phyloP scores from a whole-genome alignment of 768 basidiomycete species.

The Amanita thiersii region DNA sequence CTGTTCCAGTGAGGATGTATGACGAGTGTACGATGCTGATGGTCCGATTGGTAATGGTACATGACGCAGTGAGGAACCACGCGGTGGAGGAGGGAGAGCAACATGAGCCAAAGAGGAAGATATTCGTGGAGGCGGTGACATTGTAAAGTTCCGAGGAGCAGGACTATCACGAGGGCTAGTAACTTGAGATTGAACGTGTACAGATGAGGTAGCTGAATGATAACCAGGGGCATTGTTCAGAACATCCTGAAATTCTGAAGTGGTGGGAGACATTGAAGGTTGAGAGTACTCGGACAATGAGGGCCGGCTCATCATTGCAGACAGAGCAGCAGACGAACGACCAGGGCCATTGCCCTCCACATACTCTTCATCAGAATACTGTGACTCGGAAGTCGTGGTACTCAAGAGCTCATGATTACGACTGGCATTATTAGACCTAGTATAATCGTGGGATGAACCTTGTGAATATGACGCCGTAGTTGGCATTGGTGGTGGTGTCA shows the following conservation, averaged over 20 bases:
- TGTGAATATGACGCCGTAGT: conserved; percentile 21
- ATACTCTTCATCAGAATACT: conserved; percentile 29
- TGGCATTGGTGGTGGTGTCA: conserved; percentile 40
- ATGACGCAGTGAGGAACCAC: conserved; percentile 12
- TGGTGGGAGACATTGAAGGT: conserved; percentile 54
- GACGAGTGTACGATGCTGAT: conserved; percentile 3
- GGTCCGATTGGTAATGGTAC: neutral
- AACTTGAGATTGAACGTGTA: conserved; percentile 19
- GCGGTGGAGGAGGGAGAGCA: conserved; percentile 52
- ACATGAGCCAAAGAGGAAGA: conserved; percentile 53
- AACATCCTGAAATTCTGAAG: conserved; percentile 72
- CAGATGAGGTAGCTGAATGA: conserved; percentile 17
- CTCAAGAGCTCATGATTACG: conserved; percentile 13
- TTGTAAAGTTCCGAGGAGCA: conserved; percentile 26
- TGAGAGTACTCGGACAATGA: conserved; percentile 65
- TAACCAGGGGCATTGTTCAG: conserved; percentile 21
- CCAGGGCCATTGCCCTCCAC: conserved; percentile 23
- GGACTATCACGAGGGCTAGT: conserved; percentile 18
- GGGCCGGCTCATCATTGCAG: conserved; percentile 38
- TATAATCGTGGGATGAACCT: conserved; percentile 17
- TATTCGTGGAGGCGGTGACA: conserved; percentile 55
- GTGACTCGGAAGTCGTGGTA: conserved; percentile 20
- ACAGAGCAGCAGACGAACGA: conserved; percentile 44
- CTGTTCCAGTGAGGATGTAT: conserved; percentile 13
- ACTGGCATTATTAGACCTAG: conserved; percentile 22